A percentile compares a stretch with the other conserved stretches of the same genome.
Evolutionary conservation across 345 rosid genomes (phyloP).

Genomic region (Linum usitatissimum): DNA sequence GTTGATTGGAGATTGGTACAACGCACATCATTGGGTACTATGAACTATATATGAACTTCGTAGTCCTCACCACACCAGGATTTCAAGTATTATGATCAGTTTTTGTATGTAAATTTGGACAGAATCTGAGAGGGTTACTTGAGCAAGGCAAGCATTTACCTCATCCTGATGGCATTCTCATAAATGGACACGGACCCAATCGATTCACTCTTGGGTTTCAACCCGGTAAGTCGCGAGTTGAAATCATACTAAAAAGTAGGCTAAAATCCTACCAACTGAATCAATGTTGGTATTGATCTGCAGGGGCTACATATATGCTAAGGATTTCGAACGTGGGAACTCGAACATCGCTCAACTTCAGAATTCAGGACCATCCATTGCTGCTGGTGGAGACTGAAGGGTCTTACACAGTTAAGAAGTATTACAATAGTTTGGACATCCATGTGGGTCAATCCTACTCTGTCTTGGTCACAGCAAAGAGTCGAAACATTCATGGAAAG

Average conservation of each 20-base stretch:
- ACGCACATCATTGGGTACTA: conserved; percentile 20
- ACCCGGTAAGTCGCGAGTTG: conserved; percentile 26
- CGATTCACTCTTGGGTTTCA: conserved; percentile 14
- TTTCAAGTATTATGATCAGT: conserved; percentile 10
- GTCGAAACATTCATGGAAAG: conserved; percentile 1
- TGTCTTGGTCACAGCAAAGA: background rate
- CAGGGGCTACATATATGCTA: background rate
- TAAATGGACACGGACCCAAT: conserved; percentile 20
- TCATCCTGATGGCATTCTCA: conserved; percentile 18
- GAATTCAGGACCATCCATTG: conserved; percentile 1
- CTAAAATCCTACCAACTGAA: background rate
- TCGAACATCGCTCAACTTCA: background rate
- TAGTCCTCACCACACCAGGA: conserved; percentile 25
- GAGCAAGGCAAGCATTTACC: conserved; percentile 16
- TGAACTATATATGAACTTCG: conserved; percentile 16
- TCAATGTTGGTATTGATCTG: background rate
- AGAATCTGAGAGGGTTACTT: conserved; percentile 17
- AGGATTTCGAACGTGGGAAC: background rate
- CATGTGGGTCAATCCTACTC: conserved; percentile 2
- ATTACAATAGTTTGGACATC: conserved; percentile 1
- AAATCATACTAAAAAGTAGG: conserved; percentile 9
- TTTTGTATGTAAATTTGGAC: background rate
- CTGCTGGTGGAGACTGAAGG: conserved; percentile 3
- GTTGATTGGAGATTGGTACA: conserved; percentile 39
- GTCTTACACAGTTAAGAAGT: background rate